Base-by-base conservation (phyloP, 768 basidiomycete species). In the Trametes gibbosa region DNA sequence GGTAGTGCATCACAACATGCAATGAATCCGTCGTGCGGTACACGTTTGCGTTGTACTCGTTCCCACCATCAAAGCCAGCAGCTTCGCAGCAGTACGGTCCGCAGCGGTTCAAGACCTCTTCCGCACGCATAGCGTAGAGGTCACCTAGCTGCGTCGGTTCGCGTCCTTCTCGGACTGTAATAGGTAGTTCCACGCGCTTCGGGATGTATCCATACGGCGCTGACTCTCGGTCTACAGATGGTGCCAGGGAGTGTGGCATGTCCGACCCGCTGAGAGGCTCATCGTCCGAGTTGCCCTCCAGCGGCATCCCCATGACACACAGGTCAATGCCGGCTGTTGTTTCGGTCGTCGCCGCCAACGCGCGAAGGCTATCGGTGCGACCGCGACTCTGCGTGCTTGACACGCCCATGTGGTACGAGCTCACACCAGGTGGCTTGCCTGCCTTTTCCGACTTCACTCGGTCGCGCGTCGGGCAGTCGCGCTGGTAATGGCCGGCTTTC, bases 381-480 rank as follows among this genome's bases (percentile, higher is more conserved):
- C 29, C 29, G n/a, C n/a, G n/a, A n/a, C n/a, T n/a, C n/a, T n/a
- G n/a, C 7, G 40, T 13, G 40, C 7, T 7, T 9, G 7, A 6
- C 17, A 48, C 8, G 2, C 27, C 27, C 16, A 61, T 23, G 32
- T 48, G 49, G 53, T 41, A 56, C 3, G 48, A 35, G 9, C 40
- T 42, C 19, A 61, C 19, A 1, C 62, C 53, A 2, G 62, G 56
- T 8, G 55, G 34, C 13, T 37, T 32, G 1, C 55, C 61, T 17
- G 4, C 14, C 21, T 21, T 3, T 14, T 29, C 40, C 2, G 61
- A 56, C 16, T 39, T 23, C 6, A 57, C 55, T 1, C 34, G 27
- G 12, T 40, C 34, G 0, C 32, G 16, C 8, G 14, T 13, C 12
- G 61, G 51, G 19, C 55, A 57, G 21, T 57, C 43, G 9, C 55